Conservation (phyloP, 2,329 filamentous ascomycete species). For the Diplodia seriata region DNA sequence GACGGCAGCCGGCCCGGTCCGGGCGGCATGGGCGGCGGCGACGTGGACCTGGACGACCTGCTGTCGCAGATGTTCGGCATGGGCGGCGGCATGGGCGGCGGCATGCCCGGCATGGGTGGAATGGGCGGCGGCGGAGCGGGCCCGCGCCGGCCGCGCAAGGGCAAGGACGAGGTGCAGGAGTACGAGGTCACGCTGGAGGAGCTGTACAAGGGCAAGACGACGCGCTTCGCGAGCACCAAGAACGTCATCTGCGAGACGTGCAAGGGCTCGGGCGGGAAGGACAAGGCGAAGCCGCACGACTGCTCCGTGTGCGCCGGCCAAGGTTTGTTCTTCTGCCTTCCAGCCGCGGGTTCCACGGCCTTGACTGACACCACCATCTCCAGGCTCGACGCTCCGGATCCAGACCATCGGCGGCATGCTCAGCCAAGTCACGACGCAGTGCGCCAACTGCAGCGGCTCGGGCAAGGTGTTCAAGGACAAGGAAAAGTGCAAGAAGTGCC, state of each 20-base stretch:
- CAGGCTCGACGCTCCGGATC: conserved; percentile 62
- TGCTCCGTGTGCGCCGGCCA: conserved; percentile 86
- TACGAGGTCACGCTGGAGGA: conserved; percentile 94
- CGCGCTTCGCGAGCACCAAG: conserved; percentile 95
- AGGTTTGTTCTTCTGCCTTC: conserved; percentile 54
- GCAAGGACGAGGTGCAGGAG: conserved; percentile 84
- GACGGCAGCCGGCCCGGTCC: conserved; percentile 74
- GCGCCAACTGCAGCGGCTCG: conserved; percentile 82
- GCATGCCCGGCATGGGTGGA: conserved; percentile 61
- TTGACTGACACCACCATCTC: conserved; percentile 36
- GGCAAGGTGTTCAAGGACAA: conserved; percentile 92
- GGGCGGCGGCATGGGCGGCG: conserved; percentile 64
- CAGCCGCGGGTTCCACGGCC: neutral
- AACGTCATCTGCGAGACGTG: conserved; percentile 87
- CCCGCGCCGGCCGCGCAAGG: conserved; percentile 64
- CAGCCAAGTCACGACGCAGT: conserved; percentile 74
- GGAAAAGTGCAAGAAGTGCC: conserved; percentile 99
- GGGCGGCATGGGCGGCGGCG: conserved; percentile 66
- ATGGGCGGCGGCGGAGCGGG: conserved; percentile 58
- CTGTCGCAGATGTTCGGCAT: conserved; percentile 87
- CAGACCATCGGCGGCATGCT: conserved; percentile 61
- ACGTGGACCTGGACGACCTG: conserved; percentile 89
- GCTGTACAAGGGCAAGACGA: conserved; percentile 97
- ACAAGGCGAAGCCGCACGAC: conserved; percentile 82
- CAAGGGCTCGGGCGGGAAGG: conserved; percentile 88